These are phyloP conservation scores for Leptomonas pyrrhocoris DNA, from an alignment of 208 protist species.

Conservation along the genomic window DNA sequence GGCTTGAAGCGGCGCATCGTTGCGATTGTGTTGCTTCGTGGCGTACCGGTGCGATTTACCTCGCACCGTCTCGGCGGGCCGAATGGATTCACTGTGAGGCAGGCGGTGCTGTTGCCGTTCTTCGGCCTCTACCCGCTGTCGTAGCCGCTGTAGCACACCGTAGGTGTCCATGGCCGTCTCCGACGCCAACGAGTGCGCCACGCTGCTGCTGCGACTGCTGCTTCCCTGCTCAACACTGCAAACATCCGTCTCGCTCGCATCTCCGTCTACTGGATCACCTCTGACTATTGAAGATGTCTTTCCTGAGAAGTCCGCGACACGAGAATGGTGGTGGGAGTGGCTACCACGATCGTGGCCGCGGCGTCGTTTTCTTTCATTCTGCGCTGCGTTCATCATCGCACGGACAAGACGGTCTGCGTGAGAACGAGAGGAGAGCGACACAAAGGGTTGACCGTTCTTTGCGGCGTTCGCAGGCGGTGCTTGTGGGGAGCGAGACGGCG, in stretches of 20 bases:
- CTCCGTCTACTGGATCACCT: neutral
- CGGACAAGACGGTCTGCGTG: slow-evolving; percentile 8
- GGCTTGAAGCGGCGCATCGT: too few species aligned
- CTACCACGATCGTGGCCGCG: neutral
- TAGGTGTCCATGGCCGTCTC: slow-evolving; percentile 18
- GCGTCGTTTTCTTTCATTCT: neutral
- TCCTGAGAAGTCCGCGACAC: neutral
- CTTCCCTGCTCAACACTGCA: neutral
- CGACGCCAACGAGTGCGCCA: too few species aligned
- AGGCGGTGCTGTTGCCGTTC: neutral
- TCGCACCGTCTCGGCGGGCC: too few species aligned
- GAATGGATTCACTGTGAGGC: too few species aligned
- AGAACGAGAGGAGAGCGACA: neutral
- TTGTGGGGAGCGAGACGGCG: too few species aligned
- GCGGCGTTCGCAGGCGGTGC: neutral
- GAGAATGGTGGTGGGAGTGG: neutral
- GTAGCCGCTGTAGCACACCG: slow-evolving; percentile 7
- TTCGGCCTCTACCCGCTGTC: neutral
- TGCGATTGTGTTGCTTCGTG: too few species aligned
- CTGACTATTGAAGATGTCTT: neutral
- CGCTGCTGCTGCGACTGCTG: neutral
- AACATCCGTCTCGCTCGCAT: neutral
- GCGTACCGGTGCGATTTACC: neutral
- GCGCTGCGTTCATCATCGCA: neutral
- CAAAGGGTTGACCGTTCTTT: neutral